Base-by-base conservation (phyloP, 495 filamentous ascomycete species). In the Talaromyces adpressus region DNA sequence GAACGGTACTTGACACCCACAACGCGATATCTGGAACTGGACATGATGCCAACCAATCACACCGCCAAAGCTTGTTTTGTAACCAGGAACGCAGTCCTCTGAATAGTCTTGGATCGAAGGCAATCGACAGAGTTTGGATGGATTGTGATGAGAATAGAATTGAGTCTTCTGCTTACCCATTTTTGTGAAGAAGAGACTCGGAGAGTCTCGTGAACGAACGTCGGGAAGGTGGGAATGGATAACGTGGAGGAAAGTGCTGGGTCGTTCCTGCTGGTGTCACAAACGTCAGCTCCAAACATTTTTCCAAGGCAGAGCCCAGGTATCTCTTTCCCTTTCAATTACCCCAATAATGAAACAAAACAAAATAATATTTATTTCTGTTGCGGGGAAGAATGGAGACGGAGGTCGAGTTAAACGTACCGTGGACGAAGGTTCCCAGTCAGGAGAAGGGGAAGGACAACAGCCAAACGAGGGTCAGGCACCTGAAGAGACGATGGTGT, bases 341-440 rank as follows among this genome's bases (percentile, higher is more conserved):
- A 2, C 25, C 25, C 3, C 25, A 25, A 25, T 25, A 25, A 25
- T 25, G 25, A 25, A 25, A 4, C 5, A 49, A 49, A 49, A 0
- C 36, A 41, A 16, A 16, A 41, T 41, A 16, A 41, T 41, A 41
- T 16, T 41, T 18, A 45, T 45, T 45, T 6, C 39, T 45, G 41
- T 49, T 49, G 45, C 45, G 45, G 45, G 45, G 45, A 18, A 49
- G 6, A 20, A 49, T 49, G 45, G 39, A 20, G 45, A 49, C 45
- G 45, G 6, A 6, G n/a, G n/a, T 20, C 45, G 45, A 49, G 18
- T 41, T 49, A 49, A 36, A 36, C 56, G 56, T 58, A 58, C 56
- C 56, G 56, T 58, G 56, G 56, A 58, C 56, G 27, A 36, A 36
- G 56, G 56, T 58, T 58, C 56, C 56, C 56, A 58, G 56, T 58